Percentiles rank a stretch among this genome's conserved stretches.
Evolutionary conservation across 306 rosid species (phyloP).

Genomic region (Vicia faba): DNA sequence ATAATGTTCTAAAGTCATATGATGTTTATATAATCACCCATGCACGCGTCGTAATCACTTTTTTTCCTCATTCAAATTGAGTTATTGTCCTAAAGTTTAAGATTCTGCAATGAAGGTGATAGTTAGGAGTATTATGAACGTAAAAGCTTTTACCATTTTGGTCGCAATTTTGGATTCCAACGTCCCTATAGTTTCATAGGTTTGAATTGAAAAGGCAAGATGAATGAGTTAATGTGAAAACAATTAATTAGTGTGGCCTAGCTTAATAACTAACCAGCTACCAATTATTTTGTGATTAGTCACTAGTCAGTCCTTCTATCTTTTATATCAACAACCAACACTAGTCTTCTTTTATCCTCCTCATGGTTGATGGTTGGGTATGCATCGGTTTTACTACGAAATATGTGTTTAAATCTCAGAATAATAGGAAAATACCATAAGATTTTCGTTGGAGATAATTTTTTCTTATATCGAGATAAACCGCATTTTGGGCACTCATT

Average conservation of each 20-base stretch:
- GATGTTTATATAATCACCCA: background rate
- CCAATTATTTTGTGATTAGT: background rate
- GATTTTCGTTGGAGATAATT: no score
- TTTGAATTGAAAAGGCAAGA: no score
- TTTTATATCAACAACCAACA: background rate
- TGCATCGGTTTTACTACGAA: no score
- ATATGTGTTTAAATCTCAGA: no score
- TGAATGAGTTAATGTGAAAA: conserved; percentile 7
- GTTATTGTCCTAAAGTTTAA: no score
- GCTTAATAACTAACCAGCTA: background rate
- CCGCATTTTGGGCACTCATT: no score
- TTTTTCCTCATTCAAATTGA: no score
- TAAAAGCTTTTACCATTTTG: background rate
- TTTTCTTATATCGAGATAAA: no score
- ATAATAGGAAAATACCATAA: no score
- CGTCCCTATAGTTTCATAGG: no score
- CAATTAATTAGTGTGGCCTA: background rate
- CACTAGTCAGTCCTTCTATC: background rate
- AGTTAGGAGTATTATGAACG: background rate
- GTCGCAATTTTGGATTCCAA: no score
- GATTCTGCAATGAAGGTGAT: background rate
- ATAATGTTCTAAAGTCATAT: background rate
- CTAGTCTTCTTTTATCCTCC: background rate
- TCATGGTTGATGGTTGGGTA: background rate
- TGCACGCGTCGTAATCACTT: no score